A percentile compares a stretch with the other conserved stretches of the same genome.
phyloP scores from a whole-genome alignment of 2,329 filamentous ascomycete species.

The Sclerotinia trifoliorum region DNA sequence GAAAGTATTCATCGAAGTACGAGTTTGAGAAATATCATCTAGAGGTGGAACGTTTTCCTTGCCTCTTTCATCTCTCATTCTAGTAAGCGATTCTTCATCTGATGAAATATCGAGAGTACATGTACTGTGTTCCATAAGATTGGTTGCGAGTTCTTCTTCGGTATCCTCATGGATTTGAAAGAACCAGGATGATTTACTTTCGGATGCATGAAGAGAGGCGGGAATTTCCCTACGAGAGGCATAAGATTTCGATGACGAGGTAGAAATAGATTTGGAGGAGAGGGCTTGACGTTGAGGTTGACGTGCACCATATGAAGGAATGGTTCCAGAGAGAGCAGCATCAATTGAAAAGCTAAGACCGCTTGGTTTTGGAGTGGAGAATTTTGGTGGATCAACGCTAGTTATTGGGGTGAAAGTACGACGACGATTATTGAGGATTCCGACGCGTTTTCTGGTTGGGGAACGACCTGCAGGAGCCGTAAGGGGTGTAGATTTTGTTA shows the following conservation, averaged over 20 bases:
- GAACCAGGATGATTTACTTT: slow-evolving; percentile 70
- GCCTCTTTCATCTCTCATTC: slow-evolving; percentile 62
- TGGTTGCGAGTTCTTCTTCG: slow-evolving; percentile 85
- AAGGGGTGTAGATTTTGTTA: slow-evolving; percentile 53
- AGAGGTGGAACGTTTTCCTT: slow-evolving; percentile 92
- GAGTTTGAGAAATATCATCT: slow-evolving; percentile 61
- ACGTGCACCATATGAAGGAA: slow-evolving; percentile 58
- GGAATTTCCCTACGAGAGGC: slow-evolving; percentile 14
- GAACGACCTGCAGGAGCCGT: slow-evolving; percentile 78
- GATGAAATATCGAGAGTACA: slow-evolving; percentile 84
- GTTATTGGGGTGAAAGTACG: slow-evolving; percentile 57
- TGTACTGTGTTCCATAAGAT: slow-evolving; percentile 87
- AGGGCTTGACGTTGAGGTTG: slow-evolving; percentile 36
- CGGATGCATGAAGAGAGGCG: slow-evolving; percentile 44
- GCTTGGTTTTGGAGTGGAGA: slow-evolving; percentile 50
- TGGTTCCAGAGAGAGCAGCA: slow-evolving; percentile 75
- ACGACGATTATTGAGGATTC: slow-evolving; percentile 67
- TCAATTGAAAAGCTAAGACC: slow-evolving; percentile 73
- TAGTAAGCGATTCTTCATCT: slow-evolving; percentile 67
- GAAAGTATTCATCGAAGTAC: slow-evolving; percentile 30
- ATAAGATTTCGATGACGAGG: not conserved
- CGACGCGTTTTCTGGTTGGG: slow-evolving; percentile 70
- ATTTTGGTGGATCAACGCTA: slow-evolving; percentile 67
- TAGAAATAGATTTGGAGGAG: slow-evolving; percentile 28
- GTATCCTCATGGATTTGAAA: slow-evolving; percentile 96